A percentile compares a stretch with the other conserved stretches of the same genome.
Evolutionary conservation across 768 basidiomycete genomes (phyloP).

Genomic region (Boletus rex-veris): DNA sequence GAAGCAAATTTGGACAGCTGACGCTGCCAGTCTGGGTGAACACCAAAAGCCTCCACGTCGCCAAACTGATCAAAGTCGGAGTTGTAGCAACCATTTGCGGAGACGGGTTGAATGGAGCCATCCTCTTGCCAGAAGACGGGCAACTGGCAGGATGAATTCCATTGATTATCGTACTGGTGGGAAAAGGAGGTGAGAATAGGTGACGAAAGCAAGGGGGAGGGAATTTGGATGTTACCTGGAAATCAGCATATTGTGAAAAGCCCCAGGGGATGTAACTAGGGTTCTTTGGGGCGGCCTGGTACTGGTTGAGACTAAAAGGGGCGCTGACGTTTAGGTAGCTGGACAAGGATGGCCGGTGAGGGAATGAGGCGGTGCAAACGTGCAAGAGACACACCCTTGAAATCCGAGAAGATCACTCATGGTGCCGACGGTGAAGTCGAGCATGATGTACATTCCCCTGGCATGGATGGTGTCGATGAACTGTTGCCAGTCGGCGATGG

Average conservation of each 20-base stretch:
- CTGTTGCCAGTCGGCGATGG: conserved; percentile 70
- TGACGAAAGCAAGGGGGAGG: background rate
- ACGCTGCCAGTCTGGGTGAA: conserved; percentile 91
- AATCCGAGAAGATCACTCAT: conserved; percentile 88
- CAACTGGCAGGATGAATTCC: conserved; percentile 69
- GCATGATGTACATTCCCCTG: conserved; percentile 87
- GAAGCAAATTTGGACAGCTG: conserved; percentile 94
- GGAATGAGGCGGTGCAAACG: conserved; percentile 4
- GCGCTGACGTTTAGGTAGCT: conserved; percentile 74
- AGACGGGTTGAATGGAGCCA: conserved; percentile 51
- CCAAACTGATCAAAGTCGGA: conserved; percentile 96
- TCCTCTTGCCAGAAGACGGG: conserved; percentile 82
- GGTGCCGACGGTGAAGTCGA: conserved; percentile 92
- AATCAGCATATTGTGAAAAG: conserved; percentile 81
- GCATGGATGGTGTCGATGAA: conserved; percentile 75
- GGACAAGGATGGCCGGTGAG: conserved; percentile 14
- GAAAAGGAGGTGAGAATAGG: background rate
- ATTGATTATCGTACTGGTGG: conserved; percentile 57
- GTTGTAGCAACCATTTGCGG: conserved; percentile 64
- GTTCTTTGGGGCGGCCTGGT: conserved; percentile 68
- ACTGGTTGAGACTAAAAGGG: conserved; percentile 75
- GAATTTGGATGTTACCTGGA: conserved; percentile 45
- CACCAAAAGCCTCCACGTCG: conserved; percentile 97
- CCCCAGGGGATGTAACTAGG: conserved; percentile 83
- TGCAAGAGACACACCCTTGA: conserved; percentile 52